Percentiles rank a stretch among this genome's conserved stretches.
These are phyloP conservation scores for Phytopythium litorale DNA, from an alignment of 352 stramenopile species.

Conservation along the genomic window DNA sequence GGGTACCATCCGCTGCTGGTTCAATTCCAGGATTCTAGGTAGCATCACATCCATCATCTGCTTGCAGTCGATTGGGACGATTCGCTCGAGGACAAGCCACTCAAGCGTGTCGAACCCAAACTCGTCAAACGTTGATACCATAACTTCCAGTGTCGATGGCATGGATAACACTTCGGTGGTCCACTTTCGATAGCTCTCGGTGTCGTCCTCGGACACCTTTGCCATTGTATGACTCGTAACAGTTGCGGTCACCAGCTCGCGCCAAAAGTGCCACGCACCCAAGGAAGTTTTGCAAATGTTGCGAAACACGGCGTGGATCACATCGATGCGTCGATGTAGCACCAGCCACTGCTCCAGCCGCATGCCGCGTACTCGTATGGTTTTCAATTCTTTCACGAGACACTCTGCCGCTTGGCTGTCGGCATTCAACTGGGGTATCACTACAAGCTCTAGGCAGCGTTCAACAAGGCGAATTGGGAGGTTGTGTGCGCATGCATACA, in stretches of 20 bases:
- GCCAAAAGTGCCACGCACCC: not conserved
- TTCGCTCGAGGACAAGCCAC: not conserved
- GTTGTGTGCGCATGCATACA: slow-evolving; percentile 26
- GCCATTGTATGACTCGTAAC: not conserved
- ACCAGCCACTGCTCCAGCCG: slow-evolving; percentile 29
- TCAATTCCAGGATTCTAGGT: not conserved
- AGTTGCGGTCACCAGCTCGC: not conserved
- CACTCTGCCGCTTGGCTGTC: not conserved
- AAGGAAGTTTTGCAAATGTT: not conserved
- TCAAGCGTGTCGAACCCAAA: slow-evolving; percentile 1
- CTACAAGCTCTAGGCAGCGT: slow-evolving; percentile 2
- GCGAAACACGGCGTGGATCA: slow-evolving; percentile 14
- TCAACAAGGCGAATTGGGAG: slow-evolving; percentile 15
- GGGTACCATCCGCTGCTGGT: not conserved
- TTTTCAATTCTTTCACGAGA: slow-evolving; percentile 3
- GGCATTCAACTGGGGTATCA: too few relatives aligned
- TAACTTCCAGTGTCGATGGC: not conserved
- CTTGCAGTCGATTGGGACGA: not conserved
- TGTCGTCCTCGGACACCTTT: not conserved
- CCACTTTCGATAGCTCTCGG: not conserved
- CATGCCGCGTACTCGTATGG: slow-evolving; percentile 18
- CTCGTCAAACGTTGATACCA: not conserved
- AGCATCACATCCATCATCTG: not conserved
- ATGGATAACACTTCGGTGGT: not conserved
- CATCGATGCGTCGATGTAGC: slow-evolving; percentile 14